These are phyloP conservation scores for Chaetomiaceae sp. DNA, from an alignment of 2,329 filamentous ascomycete species.

Conservation along the genomic window DNA sequence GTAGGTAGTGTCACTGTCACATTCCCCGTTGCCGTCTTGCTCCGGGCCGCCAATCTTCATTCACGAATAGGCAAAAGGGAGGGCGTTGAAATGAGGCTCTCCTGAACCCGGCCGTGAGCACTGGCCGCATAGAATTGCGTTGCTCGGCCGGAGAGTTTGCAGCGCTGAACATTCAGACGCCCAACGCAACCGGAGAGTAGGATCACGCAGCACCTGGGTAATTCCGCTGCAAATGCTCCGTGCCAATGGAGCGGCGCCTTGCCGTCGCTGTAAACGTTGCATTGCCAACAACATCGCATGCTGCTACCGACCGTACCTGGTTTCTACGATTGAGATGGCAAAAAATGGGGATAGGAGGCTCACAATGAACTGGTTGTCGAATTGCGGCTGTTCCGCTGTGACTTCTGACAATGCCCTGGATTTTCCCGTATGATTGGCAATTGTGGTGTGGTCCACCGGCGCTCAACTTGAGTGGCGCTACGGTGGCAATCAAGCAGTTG, in stretches of 20 bases:
- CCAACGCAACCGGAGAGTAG: neutral
- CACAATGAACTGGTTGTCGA: too few species aligned
- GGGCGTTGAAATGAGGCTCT: conserved; percentile 5
- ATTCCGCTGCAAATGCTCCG: conserved; percentile 15
- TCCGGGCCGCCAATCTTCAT: neutral
- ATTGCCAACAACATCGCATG: neutral
- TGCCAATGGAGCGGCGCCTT: conserved; percentile 6
- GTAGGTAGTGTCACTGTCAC: too few species aligned
- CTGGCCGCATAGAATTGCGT: conserved; percentile 12
- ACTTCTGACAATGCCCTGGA: too few species aligned
- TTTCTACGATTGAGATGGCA: too few species aligned
- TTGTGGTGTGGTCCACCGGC: neutral
- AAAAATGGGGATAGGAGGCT: too few species aligned
- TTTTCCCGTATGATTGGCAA: too few species aligned
- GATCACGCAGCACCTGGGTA: neutral
- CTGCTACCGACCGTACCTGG: too few species aligned
- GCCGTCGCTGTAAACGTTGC: neutral
- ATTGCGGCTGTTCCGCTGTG: too few species aligned
- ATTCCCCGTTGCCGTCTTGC: too few species aligned
- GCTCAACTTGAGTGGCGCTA: too few species aligned
- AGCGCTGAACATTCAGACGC: neutral
- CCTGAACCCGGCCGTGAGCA: neutral
- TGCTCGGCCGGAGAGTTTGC: conserved; percentile 16
- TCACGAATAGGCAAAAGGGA: neutral
- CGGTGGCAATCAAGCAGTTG: neutral